Conservation (phyloP, 202 grass and related monocot species). For the Zoysia matrella region DNA sequence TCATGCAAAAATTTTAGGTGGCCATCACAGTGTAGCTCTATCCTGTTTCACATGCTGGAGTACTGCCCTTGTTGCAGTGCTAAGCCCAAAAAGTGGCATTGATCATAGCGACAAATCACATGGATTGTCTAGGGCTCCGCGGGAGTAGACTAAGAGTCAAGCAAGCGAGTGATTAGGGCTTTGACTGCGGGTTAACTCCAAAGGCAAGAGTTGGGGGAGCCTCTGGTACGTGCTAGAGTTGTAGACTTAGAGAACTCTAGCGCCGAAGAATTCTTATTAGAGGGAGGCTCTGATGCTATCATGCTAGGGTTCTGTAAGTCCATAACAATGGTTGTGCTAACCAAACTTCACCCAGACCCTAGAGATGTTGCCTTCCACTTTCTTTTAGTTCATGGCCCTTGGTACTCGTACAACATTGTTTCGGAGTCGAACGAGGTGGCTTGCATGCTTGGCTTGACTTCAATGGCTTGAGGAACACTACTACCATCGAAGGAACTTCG, state of each 20-base stretch:
- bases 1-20: neutral
- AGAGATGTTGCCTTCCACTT: slow-evolving; percentile 32
- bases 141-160: slow-evolving; percentile 39
- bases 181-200: slow-evolving; percentile 9
- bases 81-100: slow-evolving; percentile 34
- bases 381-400: slow-evolving; percentile 22
- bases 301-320: neutral
- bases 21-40: neutral
- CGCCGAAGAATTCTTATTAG: neutral
- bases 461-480: neutral
- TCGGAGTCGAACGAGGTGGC: slow-evolving; percentile 44
- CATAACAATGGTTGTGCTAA: slow-evolving; percentile 29
- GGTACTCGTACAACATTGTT: neutral
- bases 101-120: slow-evolving; percentile 48
- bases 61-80: neutral
- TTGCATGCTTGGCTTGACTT: neutral
- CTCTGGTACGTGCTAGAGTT: too few relatives aligned
- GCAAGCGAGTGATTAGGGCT: slow-evolving; percentile 49
- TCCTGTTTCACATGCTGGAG: neutral
- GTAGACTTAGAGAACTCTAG: too few relatives aligned
- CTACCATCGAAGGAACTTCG: neutral
- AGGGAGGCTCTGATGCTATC: neutral
- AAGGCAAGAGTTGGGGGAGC: neutral
- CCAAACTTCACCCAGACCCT: slow-evolving; percentile 40
- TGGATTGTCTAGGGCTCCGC: slow-evolving; percentile 42